Base-by-base conservation (phyloP, 768 basidiomycete genomes). In the Fomitopsis pulvina region DNA sequence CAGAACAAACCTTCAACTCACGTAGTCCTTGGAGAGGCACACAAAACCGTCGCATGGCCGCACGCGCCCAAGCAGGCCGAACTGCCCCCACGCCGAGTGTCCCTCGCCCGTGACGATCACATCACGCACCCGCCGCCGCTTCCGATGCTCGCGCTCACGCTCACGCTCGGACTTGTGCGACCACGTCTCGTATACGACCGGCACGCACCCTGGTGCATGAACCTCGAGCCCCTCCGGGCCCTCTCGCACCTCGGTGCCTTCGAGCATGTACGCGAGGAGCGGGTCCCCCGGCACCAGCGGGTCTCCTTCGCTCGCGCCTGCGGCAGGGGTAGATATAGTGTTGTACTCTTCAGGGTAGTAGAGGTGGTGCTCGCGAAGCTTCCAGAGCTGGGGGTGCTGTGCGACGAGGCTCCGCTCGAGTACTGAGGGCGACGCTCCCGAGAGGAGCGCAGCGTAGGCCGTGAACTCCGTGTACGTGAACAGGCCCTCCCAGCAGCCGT, bases 71-170 rank as follows among this genome's bases (percentile, higher is more conserved):
- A 83, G 68, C 22, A 94, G 65, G 51, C 75, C 82, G 67, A 92
- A 94, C 55, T 88, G 83, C 21, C 92, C 91, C 91, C 91, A 94
- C 12, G 89, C 82, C 7, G 91, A 93, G 66, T 93, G 92, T 4
- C 91, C 90, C 87, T 91, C 86, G 60, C 89, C 89, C 11, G 78
- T 74, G 26, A 92, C 68, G 44, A 92, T 76, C 29, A 89, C 71
- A 59, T 92, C 89, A 48, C 68, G 58, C 20, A 80, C 68, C 25
- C 54, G 49, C 25, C 43, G 47, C 43, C 28, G 46, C 28, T 50
- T 49, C 10, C 44, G 27, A 27, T 46, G 49, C 42, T 41, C 28
- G 43, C 28, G 29, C 2, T 24, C 26, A 16, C 29, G 26, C 41
- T 16, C 29, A 16, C 18, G 10, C 41, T 47, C 51, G 43, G 50